Evolutionary conservation across 257 asterid genomes (phyloP), one percentile per base, ranked within the genome.

Genomic region (Penstemon davidsonii): DNA sequence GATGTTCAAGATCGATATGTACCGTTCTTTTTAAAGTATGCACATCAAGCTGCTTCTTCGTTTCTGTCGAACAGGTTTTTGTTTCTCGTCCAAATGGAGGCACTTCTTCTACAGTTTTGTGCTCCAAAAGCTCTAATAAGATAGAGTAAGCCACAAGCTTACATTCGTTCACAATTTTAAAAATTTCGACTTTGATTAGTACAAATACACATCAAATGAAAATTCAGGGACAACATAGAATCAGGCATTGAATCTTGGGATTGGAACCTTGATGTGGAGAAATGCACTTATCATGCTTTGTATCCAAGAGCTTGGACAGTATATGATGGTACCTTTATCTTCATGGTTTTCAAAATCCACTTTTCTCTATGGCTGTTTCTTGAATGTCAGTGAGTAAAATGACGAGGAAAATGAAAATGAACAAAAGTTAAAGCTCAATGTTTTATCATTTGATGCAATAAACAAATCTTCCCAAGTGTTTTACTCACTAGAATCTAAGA

Each of bases 251-350:
- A 78, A 60, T 87, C 92, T 49, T 89, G 96, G 96, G 96, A 87
- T 76, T 89, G 96, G 96, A 81, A 82, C 62, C 86, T 89, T 59
- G 79, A 78, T 8, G 95, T 85, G 44, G 77, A 76, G 43, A 74
- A 72, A 71, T 89, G 84, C 70, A 82, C 88, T 49, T 89, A 87
- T 71, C 89, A 87, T 81, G 96, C 89, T 62, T 76, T 89, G 72
- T 89, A 47, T 78, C 96, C 96, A 10, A 81, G 96, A 80, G 86
- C 96, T 49, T 89, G 96, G 96, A 89, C 96, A 37, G 84, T 78
- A 44, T 89, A 87, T 54, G 83, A 84, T 10, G 95, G 96, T 89
- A 83, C 19, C 71, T 62, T 60, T 6, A 59, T 8, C 50, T 60
- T 58, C 9, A 45, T 40, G 8, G 5, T 40, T 8, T 62, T 45